These are phyloP conservation scores for Pulveroboletus sp. DNA, from an alignment of 768 basidiomycete species.

Conservation along the genomic window DNA sequence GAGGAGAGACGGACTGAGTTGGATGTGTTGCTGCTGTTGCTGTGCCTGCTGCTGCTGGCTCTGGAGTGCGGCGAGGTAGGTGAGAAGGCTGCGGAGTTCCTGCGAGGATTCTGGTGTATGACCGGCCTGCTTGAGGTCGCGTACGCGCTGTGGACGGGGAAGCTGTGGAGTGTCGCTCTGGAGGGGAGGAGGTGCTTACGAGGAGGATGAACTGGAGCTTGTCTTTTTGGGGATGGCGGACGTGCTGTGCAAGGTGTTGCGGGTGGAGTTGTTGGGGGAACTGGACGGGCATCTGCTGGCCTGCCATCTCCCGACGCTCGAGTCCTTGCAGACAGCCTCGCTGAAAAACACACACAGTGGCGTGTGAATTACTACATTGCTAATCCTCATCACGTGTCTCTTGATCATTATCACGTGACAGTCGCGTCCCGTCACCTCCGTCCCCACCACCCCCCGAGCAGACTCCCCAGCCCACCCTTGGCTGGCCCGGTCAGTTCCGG, in stretches of 20 bases:
- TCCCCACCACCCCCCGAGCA: slow-evolving; percentile 87
- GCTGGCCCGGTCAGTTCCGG: slow-evolving; percentile 45
- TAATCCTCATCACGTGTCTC: slow-evolving; percentile 17
- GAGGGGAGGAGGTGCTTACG: neutral
- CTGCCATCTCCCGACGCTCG: slow-evolving; percentile 17
- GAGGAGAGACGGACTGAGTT: slow-evolving; percentile 30
- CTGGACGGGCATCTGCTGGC: slow-evolving; percentile 26
- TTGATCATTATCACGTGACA: slow-evolving; percentile 3
- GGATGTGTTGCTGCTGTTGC: slow-evolving; percentile 26
- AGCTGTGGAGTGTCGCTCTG: neutral
- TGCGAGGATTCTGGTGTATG: slow-evolving; percentile 41
- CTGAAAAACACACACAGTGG: slow-evolving; percentile 23
- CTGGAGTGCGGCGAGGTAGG: slow-evolving; percentile 34
- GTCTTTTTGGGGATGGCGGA: slow-evolving; percentile 21
- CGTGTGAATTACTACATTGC: slow-evolving; percentile 19
- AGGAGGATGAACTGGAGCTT: slow-evolving; percentile 22
- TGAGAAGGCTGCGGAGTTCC: slow-evolving; percentile 41
- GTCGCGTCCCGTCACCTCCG: slow-evolving; percentile 14
- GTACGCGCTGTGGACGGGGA: slow-evolving; percentile 37
- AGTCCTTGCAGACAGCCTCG: slow-evolving; percentile 7
- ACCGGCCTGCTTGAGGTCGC: slow-evolving; percentile 40
- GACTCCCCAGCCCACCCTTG: slow-evolving; percentile 55
- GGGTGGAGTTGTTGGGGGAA: slow-evolving; percentile 20
- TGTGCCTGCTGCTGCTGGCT: slow-evolving; percentile 26
- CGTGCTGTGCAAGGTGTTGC: slow-evolving; percentile 6